Base-by-base conservation (phyloP, 2,329 filamentous ascomycete species). In the Ophiocordyceps sinensis region DNA sequence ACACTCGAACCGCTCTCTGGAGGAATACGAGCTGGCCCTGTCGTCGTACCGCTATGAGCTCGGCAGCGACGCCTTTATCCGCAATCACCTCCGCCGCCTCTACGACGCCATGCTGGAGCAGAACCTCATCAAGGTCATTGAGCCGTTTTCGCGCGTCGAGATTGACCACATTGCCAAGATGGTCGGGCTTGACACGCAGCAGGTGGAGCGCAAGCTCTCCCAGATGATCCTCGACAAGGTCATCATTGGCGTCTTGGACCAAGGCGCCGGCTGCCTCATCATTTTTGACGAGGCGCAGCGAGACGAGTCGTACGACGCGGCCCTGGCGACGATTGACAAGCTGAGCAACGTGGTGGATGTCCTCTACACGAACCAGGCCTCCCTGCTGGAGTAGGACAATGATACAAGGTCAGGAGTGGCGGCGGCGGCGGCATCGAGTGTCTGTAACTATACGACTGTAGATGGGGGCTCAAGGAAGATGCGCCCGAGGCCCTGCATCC, bases 211-310 rank as follows among this genome's bases (percentile, higher is more conserved):
- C 53, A 98, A 98, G 73, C 73, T 98, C 48, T 93, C 85, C 37
- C 93, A 98, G 73, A 98, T 98, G 93, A 98, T 98, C 57, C 74
- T 98, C 44, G 91, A 98, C 69, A 95, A 95, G 72, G 86, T 96
- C 55, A 96, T 98, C 57, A 86, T 95, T 51, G 91, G 93, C 44
- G 91, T 98, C 42, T 68, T 98, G 52, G 91, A 98, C 61, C 91
- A 98, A 65, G 91, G 91, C 39, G 85, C 87, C n/a, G 89, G 89
- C 32, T 96, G 93, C 62, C 73, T 98, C 59, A 94, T 95, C 62
- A 86, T 98, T 53, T 98, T 82, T 57, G 91, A 98, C 57, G 91
- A 98, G 75, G 85, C 85, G 13, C 82, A 93, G 60, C 77, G 88
- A 49, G 91, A 98, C 60, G 81, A 89, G 66, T 82, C 84, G 29